phyloP scores from a whole-genome alignment of 1,284 basidiomycete species.

The Schizopora paradoxa region DNA sequence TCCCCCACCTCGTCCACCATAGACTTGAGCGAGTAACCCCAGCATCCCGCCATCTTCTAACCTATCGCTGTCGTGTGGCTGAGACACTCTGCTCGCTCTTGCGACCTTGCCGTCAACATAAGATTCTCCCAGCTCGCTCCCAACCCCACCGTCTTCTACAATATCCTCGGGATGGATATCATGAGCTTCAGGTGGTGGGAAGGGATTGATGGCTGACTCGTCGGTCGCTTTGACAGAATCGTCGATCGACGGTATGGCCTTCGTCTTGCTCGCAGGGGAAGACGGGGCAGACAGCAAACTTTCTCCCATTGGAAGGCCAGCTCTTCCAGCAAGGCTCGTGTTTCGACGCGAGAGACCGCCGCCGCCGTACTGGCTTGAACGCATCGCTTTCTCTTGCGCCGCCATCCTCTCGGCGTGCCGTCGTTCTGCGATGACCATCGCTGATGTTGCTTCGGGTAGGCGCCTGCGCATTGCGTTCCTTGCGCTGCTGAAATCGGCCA shows the following conservation, averaged over 20 bases:
- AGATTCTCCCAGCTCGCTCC: conserved; percentile 59
- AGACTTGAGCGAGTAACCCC: conserved; percentile 73
- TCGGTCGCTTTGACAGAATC: neutral
- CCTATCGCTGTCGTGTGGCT: conserved; percentile 53
- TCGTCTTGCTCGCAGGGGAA: neutral
- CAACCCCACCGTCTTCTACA: conserved; percentile 48
- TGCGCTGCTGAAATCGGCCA: conserved; percentile 63
- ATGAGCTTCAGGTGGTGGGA: conserved; percentile 17
- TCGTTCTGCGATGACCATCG: conserved; percentile 16
- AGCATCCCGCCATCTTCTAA: conserved; percentile 65
- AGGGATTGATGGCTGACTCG: conserved; percentile 14
- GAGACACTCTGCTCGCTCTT: conserved; percentile 21
- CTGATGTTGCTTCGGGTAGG: conserved; percentile 23
- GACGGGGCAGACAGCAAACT: conserved; percentile 18
- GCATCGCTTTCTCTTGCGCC: conserved; percentile 69
- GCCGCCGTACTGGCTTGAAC: conserved; percentile 64
- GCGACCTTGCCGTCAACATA: conserved; percentile 57
- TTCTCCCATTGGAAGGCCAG: conserved; percentile 31
- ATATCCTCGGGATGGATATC: conserved; percentile 41
- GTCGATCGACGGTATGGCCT: neutral
- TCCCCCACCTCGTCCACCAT: conserved; percentile 48
- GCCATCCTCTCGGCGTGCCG: conserved; percentile 51
- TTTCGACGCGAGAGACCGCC: conserved; percentile 41
- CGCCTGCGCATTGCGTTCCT: conserved; percentile 16
- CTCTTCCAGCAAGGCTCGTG: conserved; percentile 26